Evolutionary conservation across 192 early-diverging fungal species (phyloP), one percentile per base, ranked within the genome.

Genomic region (Funneliformis geosporum): DNA sequence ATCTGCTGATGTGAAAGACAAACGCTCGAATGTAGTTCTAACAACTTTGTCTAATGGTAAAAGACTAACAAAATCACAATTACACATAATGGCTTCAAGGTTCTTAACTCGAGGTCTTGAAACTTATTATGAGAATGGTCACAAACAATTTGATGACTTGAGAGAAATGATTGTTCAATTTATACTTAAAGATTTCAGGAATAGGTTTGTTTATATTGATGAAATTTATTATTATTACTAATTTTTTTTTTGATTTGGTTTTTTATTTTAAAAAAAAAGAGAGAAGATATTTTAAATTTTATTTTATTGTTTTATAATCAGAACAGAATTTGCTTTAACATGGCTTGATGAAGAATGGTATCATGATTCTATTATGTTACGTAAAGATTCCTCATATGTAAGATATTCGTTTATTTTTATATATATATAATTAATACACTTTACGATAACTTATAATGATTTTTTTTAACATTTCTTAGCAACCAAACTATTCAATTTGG

Each of bases 341-440:
- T 95, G 94, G 94, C 83, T 95, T 25, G 85, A 95, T 66, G 92
- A 95, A 73, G 90, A 94, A 64, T 92, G 86, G 82, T 88, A 79
- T 68, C 84, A 84, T 64, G 84, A 84, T 25, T 66, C 38, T 9
- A 76, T 82, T 27, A 69, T 79, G 77, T 82, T 42, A 39, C 85
- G 64, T 28, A 60, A 78, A 33, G 72, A 46, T 4, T 74, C 46
- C 18, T 75, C 72, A n/a, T 70, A 79, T 67, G 83, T 84, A 33
- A 60, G 66, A 43, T 10, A 46, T 79, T 82, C 39, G 81, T 85
- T 64, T 68, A 81, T 47, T n/a, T n/a, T n/a, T n/a, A n/a, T n/a
- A n/a, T n/a, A n/a, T n/a, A n/a, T n/a, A n/a, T n/a, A n/a, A n/a
- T n/a, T n/a, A 82, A 73, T 79, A 80, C 71, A 61, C 75, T 81